A percentile compares a stretch with the other conserved stretches of the same genome.
Conservation (phyloP, 2,329 filamentous ascomycete species). For the Cercospora sojina region DNA sequence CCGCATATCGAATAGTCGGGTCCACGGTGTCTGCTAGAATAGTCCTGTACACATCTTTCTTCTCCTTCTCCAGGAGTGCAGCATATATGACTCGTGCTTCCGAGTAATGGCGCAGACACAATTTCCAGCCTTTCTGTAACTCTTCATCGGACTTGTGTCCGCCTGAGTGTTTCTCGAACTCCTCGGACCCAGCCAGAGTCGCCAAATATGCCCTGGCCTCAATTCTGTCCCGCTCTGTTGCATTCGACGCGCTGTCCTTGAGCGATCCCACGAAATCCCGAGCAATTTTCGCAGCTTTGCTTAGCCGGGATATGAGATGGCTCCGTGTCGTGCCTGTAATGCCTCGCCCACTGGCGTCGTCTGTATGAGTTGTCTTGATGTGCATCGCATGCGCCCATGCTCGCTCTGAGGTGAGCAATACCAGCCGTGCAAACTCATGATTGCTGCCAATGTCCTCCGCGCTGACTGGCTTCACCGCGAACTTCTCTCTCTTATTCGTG, state of each 20-base stretch:
- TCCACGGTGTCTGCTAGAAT: slow-evolving; percentile 83
- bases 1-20: slow-evolving; percentile 88
- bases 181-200: slow-evolving; percentile 71
- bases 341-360: slow-evolving; percentile 69
- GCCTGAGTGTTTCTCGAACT: slow-evolving; percentile 77
- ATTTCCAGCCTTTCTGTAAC: slow-evolving; percentile 64
- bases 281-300: slow-evolving; percentile 73
- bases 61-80: slow-evolving; percentile 64
- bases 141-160: slow-evolving; percentile 41
- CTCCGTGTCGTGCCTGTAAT: slow-evolving; percentile 76
- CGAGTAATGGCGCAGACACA: slow-evolving; percentile 73
- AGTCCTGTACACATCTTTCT: slow-evolving; percentile 80
- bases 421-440: slow-evolving; percentile 74
- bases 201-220: slow-evolving; percentile 83
- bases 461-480: slow-evolving; percentile 69
- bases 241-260: slow-evolving; percentile 63
- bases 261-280: slow-evolving; percentile 66
- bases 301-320: slow-evolving; percentile 83
- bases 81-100: slow-evolving; percentile 79
- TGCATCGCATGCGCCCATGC: slow-evolving; percentile 96
- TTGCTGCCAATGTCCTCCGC: slow-evolving; percentile 72
- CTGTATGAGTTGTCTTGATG: slow-evolving; percentile 79
- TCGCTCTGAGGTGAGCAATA: slow-evolving; percentile 82
- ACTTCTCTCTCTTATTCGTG: slow-evolving; percentile 85
- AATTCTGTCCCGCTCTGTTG: slow-evolving; percentile 68